phyloP scores from a whole-genome alignment of 2,329 filamentous ascomycete species.

The Hirsutella rhossiliensis region DNA sequence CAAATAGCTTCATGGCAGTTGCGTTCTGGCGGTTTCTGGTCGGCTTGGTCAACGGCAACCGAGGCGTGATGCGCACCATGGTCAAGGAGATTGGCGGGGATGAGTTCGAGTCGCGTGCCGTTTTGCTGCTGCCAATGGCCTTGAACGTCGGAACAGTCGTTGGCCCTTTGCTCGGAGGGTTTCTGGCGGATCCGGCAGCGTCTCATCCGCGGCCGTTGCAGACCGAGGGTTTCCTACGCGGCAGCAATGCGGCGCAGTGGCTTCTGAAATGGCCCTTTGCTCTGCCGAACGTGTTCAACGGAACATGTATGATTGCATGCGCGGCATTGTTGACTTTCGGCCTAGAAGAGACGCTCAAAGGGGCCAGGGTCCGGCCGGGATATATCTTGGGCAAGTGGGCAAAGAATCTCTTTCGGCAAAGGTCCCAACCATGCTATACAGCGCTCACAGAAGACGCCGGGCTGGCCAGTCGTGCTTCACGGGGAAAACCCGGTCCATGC shows the following conservation, averaged over 20 bases:
- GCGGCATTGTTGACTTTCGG: constrained; percentile 34
- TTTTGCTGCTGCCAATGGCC: constrained; percentile 63
- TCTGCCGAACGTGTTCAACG: constrained; percentile 40
- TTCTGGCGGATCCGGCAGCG: constrained; percentile 51
- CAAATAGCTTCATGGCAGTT: constrained; percentile 57
- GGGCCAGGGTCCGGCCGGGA: constrained; percentile 30
- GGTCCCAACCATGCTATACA: constrained; percentile 13
- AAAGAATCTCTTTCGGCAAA: constrained; percentile 13
- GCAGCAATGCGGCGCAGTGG: constrained; percentile 24
- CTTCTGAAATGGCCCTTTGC: constrained; percentile 40
- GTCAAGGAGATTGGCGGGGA: constrained; percentile 57
- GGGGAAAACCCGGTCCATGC: background rate
- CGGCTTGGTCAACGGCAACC: constrained; percentile 60
- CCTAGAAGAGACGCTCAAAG: constrained; percentile 42
- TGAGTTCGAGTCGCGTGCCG: constrained; percentile 56
- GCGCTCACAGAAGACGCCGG: constrained; percentile 7
- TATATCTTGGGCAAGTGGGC: constrained; percentile 15
- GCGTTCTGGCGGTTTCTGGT: constrained; percentile 56
- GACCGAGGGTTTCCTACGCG: constrained; percentile 25
- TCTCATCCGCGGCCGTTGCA: constrained; percentile 31
- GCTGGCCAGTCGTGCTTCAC: background rate
- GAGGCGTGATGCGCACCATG: constrained; percentile 68
- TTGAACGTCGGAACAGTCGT: constrained; percentile 64
- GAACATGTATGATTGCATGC: constrained; percentile 31
- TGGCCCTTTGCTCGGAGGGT: constrained; percentile 58